Evolutionary conservation across 2,329 filamentous ascomycete genomes (phyloP).

Genomic region (Cercospora sp.): DNA sequence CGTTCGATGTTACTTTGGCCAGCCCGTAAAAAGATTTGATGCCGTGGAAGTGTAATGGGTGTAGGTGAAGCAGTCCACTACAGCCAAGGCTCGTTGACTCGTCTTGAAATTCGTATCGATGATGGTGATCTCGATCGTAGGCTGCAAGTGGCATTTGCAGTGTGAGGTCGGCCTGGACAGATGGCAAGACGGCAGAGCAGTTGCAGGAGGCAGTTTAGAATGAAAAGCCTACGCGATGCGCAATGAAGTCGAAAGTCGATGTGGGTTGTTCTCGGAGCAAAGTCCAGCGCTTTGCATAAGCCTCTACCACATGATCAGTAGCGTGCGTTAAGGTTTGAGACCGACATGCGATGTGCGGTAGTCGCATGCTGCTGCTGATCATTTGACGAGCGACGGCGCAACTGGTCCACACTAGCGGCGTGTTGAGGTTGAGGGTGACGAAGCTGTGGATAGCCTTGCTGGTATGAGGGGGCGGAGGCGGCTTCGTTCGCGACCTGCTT

Average conservation of each 20-base stretch:
- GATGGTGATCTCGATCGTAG: not conserved
- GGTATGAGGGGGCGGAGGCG: constrained; percentile 13
- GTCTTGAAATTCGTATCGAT: not conserved
- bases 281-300: not conserved
- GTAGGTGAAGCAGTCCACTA: not conserved
- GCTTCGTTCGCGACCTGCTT: constrained; percentile 15
- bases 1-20: not conserved
- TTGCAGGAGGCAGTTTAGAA: not conserved
- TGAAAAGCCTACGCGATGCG: not conserved
- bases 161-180: not conserved
- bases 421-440: constrained; percentile 33
- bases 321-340: constrained; percentile 31
- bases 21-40: not conserved
- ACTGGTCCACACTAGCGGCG: constrained; percentile 28
- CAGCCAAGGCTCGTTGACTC: not conserved
- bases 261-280: not conserved
- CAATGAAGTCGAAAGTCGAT: constrained; percentile 7
- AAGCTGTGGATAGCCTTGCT: constrained; percentile 20
- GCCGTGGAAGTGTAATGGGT: not conserved
- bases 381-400: constrained; percentile 30
- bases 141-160: not conserved
- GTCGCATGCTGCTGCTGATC: constrained; percentile 28
- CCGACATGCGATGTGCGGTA: constrained; percentile 32
- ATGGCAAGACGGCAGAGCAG: not conserved
- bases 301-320: constrained; percentile 21